Base-by-base conservation (phyloP, 2,329 filamentous ascomycete genomes). In the Calonectria naviculata region DNA sequence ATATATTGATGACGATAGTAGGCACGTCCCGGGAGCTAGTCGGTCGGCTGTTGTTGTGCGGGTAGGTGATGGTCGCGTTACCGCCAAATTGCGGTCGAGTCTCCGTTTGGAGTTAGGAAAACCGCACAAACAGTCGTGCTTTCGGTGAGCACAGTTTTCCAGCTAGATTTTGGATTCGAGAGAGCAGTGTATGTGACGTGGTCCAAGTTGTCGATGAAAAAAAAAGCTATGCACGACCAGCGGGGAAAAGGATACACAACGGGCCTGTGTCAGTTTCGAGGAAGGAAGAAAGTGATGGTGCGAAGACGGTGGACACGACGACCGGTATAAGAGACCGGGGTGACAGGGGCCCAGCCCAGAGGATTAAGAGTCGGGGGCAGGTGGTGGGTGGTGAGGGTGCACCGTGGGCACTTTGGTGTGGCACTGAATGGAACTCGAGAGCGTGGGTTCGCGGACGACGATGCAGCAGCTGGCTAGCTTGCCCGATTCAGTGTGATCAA, bases 271-370 rank as follows among this genome's bases (percentile, higher is more conserved):
- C 19, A n/a, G 15, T 64, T 38, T 34, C 15, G 24, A 67, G 29
- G 26, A n/a, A 41, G n/a, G 44, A 10, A 13, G 38, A 36, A 34
- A 38, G 21, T 44, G 21, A 46, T 21, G 44, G 52, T 26, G 31
- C 34, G 21, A 58, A 36, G 21, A 28, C 19, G 44, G 44, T 41
- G 60, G 60, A 26, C 21, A 28, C 3, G 49, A 21, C 29, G 41
- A 41, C 44, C 19, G 49, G 60, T 68, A 65, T 65, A 68, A 68
- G 47, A 63, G 24, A 63, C 49, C 24, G n/a, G 28, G 56, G 13
- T 34, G 44, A 49, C 29, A 64, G 61, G 34, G 61, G 61, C n/a
- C n/a, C n/a, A n/a, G n/a, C 29, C 15, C n/a, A 47, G 31, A 36
- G 28, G 61, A 64, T 46, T 24, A 26, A 36, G 7, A 26, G 52